These are phyloP conservation scores for Salix koriyanagi DNA, from an alignment of 345 rosid genomes.

Conservation along the genomic window DNA sequence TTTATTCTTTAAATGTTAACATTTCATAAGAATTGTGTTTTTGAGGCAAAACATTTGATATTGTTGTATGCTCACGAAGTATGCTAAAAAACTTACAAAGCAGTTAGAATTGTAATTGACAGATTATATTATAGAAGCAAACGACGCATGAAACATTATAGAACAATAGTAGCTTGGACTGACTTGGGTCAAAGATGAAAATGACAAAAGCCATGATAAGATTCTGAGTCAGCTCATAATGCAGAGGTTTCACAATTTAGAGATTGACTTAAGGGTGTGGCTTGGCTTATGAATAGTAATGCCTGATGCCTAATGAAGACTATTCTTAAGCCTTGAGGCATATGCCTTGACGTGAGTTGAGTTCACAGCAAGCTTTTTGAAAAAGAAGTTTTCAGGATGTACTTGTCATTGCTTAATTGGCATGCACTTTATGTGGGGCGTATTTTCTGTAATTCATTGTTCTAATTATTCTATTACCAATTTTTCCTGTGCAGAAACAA, in stretches of 20 bases:
- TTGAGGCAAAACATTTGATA: neutral
- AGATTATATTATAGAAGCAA: neutral
- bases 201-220: neutral
- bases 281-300: neutral
- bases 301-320: neutral
- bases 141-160: neutral
- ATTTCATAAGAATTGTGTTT: neutral
- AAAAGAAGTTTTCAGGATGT: neutral
- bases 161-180: neutral
- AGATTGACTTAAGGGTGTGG: neutral
- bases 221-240: neutral
- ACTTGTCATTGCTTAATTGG: neutral
- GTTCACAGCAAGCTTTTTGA: neutral
- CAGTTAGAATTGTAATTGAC: neutral
- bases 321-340: neutral
- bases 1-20: neutral
- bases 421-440: neutral
- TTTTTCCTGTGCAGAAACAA: constrained; percentile 42
- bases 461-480: neutral
- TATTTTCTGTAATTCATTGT: neutral
- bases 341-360: neutral
- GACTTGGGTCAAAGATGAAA: neutral
- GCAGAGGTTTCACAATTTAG: neutral
- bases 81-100: neutral
- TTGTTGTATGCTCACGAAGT: neutral